Conservation (phyloP, 164 flowering plant genomes). For the Euptelea pleiosperma region DNA sequence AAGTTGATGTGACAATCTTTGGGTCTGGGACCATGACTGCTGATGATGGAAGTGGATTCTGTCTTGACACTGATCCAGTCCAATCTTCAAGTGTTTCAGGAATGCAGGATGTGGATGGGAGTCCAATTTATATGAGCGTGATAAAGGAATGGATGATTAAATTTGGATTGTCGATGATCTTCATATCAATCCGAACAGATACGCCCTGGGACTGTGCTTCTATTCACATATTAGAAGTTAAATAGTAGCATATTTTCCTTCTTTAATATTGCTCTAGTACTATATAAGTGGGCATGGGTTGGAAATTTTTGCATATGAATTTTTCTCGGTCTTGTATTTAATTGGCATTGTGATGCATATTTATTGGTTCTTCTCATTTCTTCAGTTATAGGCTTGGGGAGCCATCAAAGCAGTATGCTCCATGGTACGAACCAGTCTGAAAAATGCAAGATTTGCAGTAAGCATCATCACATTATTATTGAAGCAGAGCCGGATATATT, state of each 20-base stretch:
- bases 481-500: constrained; percentile 61
- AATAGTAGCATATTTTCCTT: background rate
- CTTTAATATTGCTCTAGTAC: background rate
- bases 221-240: background rate
- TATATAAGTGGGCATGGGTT: no score
- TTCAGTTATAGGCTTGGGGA: constrained; percentile 84
- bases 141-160: constrained; percentile 93
- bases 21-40: constrained; percentile 75
- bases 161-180: constrained; percentile 67
- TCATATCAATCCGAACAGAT: constrained; percentile 75
- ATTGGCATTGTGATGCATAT: no score
- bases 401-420: constrained; percentile 84
- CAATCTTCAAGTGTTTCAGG: constrained; percentile 40
- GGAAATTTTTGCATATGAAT: no score
- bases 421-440: constrained; percentile 79
- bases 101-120: constrained; percentile 42
- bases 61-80: constrained; percentile 41
- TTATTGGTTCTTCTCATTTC: no score
- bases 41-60: constrained; percentile 78
- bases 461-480: constrained; percentile 62
- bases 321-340: no score
- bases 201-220: constrained; percentile 58
- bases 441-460: constrained; percentile 67
- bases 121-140: constrained; percentile 72
- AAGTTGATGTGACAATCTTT: constrained; percentile 69